Evolutionary conservation across 2,329 filamentous ascomycete species (phyloP), one percentile per base, ranked within the genome.

Genomic region (Claviceps quebecensis): DNA sequence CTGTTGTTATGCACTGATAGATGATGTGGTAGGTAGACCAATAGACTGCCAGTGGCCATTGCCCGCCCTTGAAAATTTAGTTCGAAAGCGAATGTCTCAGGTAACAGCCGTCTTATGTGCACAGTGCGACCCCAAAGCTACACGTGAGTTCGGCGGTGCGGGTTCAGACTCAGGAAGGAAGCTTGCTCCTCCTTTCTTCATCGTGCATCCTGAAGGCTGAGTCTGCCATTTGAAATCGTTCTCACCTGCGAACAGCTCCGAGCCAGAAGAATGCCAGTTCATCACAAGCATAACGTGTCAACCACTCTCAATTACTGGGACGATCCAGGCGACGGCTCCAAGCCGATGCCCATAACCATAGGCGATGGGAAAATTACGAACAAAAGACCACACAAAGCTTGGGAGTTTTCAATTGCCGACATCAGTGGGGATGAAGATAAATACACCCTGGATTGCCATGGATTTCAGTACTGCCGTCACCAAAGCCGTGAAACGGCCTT

Each of bases 331-430:
- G 69, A 72, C 52, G 70, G 69, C 26, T 66, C 68, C 5, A 63
- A 65, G n/a, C 69, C 69, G 0, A 60, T 61, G 1, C 65, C 69
- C 1, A 63, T 63, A 6, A 67, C 64, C 53, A 59, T 64, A 7
- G 61, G 58, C 51, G 55, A 58, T 38, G 57, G 58, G 1, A 52
- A 53, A 37, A 59, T 60, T 49, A 60, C 52, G 51, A 60, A 67
- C 55, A 59, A 65, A 50, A 57, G 65, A 1, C 62, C 61, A 29
- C 60, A 62, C 58, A 58, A 57, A 8, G 47, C 59, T 5, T 65
- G 85, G 75, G 5, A 3, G 63, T 71, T 57, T 70, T 75, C 23
- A 61, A 68, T 61, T 17, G 57, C 56, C 4, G 70, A 73, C 53
- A 58, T 74, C 29, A 63, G 62, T 22, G 71, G 69, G 16, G 61